A percentile compares a stretch with the other conserved stretches of the same genome.
phyloP scores from a whole-genome alignment of 2,329 filamentous ascomycete genomes.

The Diaporthe humulicola region DNA sequence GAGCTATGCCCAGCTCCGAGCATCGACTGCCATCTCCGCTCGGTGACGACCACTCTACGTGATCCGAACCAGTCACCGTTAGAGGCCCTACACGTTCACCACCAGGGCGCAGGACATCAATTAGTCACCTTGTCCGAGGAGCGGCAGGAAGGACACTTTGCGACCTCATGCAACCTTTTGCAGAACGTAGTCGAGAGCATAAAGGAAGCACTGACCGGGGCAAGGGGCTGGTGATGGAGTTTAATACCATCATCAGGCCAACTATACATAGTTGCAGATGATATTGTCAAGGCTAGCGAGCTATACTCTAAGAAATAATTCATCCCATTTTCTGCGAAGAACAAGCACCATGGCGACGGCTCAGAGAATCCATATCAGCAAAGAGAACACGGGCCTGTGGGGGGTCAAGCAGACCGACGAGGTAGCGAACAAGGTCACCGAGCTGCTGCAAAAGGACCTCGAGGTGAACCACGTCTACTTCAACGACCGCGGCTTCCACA shows the following conservation, averaged over 20 bases:
- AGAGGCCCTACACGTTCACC: background rate
- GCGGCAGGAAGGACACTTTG: background rate
- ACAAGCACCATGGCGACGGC: slow-evolving; percentile 59
- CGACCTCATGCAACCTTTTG: too few species aligned
- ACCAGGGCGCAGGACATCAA: background rate
- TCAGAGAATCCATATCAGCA: slow-evolving; percentile 61
- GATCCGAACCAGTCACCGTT: slow-evolving; percentile 10
- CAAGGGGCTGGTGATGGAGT: background rate
- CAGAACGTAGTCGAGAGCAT: slow-evolving; percentile 6
- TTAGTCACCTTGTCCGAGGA: slow-evolving; percentile 1
- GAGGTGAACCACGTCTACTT: slow-evolving; percentile 84
- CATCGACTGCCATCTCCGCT: slow-evolving; percentile 13
- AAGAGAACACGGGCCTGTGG: slow-evolving; percentile 65
- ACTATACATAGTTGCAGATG: background rate
- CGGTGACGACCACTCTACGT: slow-evolving; percentile 8
- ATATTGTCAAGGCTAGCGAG: slow-evolving; percentile 17
- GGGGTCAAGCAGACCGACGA: slow-evolving; percentile 63
- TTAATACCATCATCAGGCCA: background rate
- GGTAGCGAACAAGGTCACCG: slow-evolving; percentile 72
- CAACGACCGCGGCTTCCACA: slow-evolving; percentile 81
- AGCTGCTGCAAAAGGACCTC: slow-evolving; percentile 83
- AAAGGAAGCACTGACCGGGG: slow-evolving; percentile 3
- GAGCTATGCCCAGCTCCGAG: slow-evolving; percentile 3
- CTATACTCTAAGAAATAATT: background rate
- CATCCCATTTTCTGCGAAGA: background rate